Conservation (phyloP, 257 asterid species). For the Buddleja alternifolia region DNA sequence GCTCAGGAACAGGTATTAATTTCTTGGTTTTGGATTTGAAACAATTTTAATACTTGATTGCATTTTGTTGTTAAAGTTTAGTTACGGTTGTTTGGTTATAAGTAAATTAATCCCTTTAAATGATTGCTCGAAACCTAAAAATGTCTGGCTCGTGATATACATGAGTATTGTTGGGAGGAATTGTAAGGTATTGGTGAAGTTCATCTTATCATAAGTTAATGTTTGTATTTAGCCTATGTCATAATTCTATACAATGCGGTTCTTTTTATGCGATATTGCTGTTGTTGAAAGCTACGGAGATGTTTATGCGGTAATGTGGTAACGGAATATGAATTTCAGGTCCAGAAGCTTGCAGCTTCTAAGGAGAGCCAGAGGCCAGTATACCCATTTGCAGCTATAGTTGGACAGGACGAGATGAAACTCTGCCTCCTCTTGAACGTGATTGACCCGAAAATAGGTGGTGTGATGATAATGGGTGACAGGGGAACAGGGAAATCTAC, state of each 20-base stretch:
- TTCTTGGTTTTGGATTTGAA: not conserved
- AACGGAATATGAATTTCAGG: conserved; percentile 40
- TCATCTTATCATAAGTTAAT: not conserved
- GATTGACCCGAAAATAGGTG: conserved; percentile 96
- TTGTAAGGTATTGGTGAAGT: conserved; percentile 2
- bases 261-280: too few relatives aligned
- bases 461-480: conserved; percentile 98
- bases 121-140: not conserved
- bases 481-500: conserved; percentile 98
- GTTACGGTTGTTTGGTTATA: not conserved
- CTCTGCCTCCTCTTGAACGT: conserved; percentile 82
- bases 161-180: not conserved
- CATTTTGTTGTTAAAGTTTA: not conserved
- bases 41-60: not conserved
- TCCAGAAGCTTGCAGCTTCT: conserved; percentile 56
- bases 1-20: conserved; percentile 57
- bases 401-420: conserved; percentile 98
- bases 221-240: not conserved
- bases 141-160: not conserved
- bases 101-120: not conserved
- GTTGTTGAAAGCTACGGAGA: not conserved
- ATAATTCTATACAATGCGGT: not conserved
- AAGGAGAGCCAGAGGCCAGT: conserved; percentile 89
- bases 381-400: conserved; percentile 95
- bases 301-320: conserved; percentile 4